A percentile compares a stretch with the other conserved stretches of the same genome.
These are phyloP conservation scores for Colletotrichum graminicola DNA, from an alignment of 2,329 filamentous ascomycete genomes.

Conservation along the genomic window DNA sequence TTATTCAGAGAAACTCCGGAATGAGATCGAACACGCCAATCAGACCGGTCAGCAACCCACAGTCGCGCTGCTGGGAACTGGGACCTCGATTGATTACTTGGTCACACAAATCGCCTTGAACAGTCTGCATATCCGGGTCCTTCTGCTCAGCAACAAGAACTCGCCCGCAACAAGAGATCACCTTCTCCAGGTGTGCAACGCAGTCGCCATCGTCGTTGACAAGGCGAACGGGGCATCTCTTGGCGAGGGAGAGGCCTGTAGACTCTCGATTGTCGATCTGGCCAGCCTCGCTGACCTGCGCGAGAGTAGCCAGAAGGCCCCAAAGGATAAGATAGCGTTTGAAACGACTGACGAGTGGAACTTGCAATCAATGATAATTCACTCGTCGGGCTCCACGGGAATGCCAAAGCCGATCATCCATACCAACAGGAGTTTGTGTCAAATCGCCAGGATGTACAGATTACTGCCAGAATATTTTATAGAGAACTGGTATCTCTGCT, in stretches of 20 bases:
- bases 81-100: slow-evolving; percentile 23
- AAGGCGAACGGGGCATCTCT: slow-evolving; percentile 21
- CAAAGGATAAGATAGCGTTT: background rate
- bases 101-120: slow-evolving; percentile 29
- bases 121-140: slow-evolving; percentile 2
- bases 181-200: slow-evolving; percentile 22
- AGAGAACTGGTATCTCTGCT: slow-evolving; percentile 38
- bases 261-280: background rate
- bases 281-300: background rate
- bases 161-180: slow-evolving; percentile 12
- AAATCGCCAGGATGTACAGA: slow-evolving; percentile 31
- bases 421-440: slow-evolving; percentile 31
- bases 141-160: slow-evolving; percentile 37
- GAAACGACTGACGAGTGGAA: slow-evolving; percentile 32
- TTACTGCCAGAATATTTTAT: slow-evolving; percentile 28
- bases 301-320: accelerated
- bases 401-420: slow-evolving; percentile 33
- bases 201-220: slow-evolving; percentile 10
- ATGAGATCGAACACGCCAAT: background rate
- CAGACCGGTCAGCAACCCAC: slow-evolving; percentile 14
- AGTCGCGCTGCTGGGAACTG: slow-evolving; percentile 21
- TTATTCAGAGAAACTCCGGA: background rate
- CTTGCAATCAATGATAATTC: slow-evolving; percentile 34
- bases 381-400: slow-evolving; percentile 32
- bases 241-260: background rate